phyloP scores from a whole-genome alignment of 1,284 basidiomycete species.

The Vanrija humicola region DNA sequence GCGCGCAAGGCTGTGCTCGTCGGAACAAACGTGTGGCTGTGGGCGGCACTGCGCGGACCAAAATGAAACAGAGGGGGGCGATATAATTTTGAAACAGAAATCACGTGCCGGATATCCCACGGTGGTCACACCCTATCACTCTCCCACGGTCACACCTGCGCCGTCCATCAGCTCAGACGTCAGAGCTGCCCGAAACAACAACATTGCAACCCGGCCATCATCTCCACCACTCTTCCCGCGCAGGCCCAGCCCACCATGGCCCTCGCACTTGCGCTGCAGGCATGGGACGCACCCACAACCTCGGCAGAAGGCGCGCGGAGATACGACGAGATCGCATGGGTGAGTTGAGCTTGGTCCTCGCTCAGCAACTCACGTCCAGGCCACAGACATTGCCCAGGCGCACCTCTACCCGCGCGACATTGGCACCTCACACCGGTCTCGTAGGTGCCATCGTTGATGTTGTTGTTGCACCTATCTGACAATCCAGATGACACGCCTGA shows the following conservation, averaged over 20 bases:
- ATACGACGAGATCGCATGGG: conserved; percentile 24
- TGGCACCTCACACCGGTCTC: not conserved
- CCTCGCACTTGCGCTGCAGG: conserved; percentile 23
- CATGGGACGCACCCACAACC: conserved; percentile 32
- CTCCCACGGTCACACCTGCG: no score
- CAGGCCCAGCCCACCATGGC: conserved; percentile 20
- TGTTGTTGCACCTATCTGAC: not conserved
- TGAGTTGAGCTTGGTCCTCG: conserved; percentile 6
- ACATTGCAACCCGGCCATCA: not conserved
- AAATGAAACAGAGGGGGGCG: no score
- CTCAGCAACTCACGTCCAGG: conserved; percentile 17
- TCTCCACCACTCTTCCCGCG: no score
- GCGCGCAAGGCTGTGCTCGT: no score
- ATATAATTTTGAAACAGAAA: no score
- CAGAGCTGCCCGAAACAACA: not conserved
- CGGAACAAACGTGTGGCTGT: no score
- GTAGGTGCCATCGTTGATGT: not conserved
- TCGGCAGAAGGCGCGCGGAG: conserved; percentile 24
- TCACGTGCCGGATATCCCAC: no score
- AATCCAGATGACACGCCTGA: conserved; percentile 22
- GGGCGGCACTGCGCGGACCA: no score
- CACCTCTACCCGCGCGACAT: conserved; percentile 29
- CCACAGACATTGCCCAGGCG: conserved; percentile 15
- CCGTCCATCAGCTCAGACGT: not conserved
- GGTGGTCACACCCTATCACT: no score